A percentile compares a stretch with the other conserved stretches of the same genome.
These are phyloP conservation scores for Clonostachys byssicola DNA, from an alignment of 2,329 filamentous ascomycete species.

Conservation along the genomic window DNA sequence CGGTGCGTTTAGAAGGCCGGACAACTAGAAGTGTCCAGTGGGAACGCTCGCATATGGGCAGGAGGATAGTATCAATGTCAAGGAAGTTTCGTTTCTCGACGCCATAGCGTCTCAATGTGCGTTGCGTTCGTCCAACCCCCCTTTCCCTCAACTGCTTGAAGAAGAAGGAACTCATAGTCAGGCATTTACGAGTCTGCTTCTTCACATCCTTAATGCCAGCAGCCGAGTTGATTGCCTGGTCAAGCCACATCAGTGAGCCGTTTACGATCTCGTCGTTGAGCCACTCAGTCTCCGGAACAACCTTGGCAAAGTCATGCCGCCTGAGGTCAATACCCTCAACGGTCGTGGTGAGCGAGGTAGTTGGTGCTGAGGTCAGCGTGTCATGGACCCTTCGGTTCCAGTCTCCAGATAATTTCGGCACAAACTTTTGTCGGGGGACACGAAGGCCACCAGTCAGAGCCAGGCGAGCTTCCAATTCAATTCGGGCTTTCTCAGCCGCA, in stretches of 20 bases:
- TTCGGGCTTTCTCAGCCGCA: constrained; percentile 12
- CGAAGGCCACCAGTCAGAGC: constrained; percentile 22
- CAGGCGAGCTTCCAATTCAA: constrained; percentile 17
- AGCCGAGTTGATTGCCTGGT: constrained; percentile 51
- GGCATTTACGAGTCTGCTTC: constrained; percentile 49
- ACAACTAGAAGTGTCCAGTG: constrained; percentile 75
- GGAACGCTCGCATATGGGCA: constrained; percentile 59
- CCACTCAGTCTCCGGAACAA: constrained; percentile 57
- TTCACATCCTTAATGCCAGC: constrained; percentile 46
- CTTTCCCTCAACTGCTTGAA: constrained; percentile 48
- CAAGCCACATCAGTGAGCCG: constrained; percentile 57
- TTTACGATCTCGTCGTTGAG: constrained; percentile 77
- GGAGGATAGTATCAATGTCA: constrained; percentile 61
- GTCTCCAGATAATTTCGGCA: constrained; percentile 16
- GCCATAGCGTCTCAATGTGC: constrained; percentile 52
- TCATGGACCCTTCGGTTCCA: constrained; percentile 17
- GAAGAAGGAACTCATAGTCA: constrained; percentile 64
- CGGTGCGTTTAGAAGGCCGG: constrained; percentile 51
- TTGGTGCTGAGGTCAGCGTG: constrained; percentile 25
- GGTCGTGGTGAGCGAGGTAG: constrained; percentile 35
- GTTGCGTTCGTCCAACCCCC: constrained; percentile 41
- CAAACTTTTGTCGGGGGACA: constrained; percentile 15
- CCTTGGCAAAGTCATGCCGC: constrained; percentile 57
- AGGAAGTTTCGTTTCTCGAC: constrained; percentile 59
- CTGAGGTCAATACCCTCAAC: constrained; percentile 44